Percentiles rank a stretch among this genome's conserved stretches.
Conservation (phyloP, 129 eudicot genomes). For the Pittosporum tobira region DNA sequence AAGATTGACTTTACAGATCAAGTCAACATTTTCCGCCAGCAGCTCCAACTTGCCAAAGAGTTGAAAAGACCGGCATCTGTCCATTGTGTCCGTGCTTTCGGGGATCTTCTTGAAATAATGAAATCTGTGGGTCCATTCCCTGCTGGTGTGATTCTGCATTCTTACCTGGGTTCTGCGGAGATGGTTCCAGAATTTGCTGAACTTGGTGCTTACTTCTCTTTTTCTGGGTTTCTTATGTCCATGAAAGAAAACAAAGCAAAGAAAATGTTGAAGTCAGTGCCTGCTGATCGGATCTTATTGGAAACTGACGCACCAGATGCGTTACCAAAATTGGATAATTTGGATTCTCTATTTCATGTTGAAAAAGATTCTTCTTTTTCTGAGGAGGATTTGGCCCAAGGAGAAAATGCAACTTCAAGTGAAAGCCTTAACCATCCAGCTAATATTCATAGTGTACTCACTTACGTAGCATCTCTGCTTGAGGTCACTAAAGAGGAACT, state of each 20-base stretch:
- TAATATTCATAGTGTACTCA: slow-evolving; percentile 61
- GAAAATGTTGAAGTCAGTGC: slow-evolving; percentile 69
- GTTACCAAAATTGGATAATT: slow-evolving; percentile 29
- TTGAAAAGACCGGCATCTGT: slow-evolving; percentile 76
- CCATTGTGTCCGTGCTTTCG: slow-evolving; percentile 95
- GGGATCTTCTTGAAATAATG: slow-evolving; percentile 71
- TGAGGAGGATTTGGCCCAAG: slow-evolving; percentile 12
- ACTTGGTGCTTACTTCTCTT: slow-evolving; percentile 89
- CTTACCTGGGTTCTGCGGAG: slow-evolving; percentile 88
- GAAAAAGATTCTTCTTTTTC: slow-evolving; percentile 27
- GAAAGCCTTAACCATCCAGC: slow-evolving; percentile 79
- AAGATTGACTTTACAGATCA: slow-evolving; percentile 58
- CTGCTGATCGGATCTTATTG: slow-evolving; percentile 70
- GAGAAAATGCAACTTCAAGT: slow-evolving; percentile 11
- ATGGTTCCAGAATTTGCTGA: slow-evolving; percentile 83
- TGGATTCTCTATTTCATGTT: slow-evolving; percentile 37
- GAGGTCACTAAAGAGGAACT: slow-evolving; percentile 60
- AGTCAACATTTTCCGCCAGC: slow-evolving; percentile 57
- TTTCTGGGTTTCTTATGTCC: slow-evolving; percentile 85
- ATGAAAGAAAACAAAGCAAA: slow-evolving; percentile 79
- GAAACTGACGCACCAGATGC: slow-evolving; percentile 99
- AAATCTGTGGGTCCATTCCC: slow-evolving; percentile 75
- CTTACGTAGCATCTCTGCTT: slow-evolving; percentile 69
- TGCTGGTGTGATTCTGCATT: slow-evolving; percentile 74
- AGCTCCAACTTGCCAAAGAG: slow-evolving; percentile 88